Percentiles rank a stretch among this genome's conserved stretches.
phyloP scores from a whole-genome alignment of 257 asterid genomes.

The Verbena officinalis region DNA sequence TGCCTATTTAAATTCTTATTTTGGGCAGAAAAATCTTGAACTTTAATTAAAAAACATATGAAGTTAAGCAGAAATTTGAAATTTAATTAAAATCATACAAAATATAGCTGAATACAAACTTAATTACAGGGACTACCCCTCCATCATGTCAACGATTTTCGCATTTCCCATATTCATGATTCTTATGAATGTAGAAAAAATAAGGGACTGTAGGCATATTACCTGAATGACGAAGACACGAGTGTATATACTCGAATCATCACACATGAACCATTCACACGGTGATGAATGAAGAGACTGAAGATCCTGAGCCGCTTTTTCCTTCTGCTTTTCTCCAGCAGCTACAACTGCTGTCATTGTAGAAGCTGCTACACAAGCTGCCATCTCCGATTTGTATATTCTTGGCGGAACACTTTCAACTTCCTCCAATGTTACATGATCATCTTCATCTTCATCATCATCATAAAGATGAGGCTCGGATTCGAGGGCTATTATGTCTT shows the following conservation, averaged over 20 bases:
- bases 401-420: conserved; percentile 19
- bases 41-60: too few species aligned
- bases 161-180: too few species aligned
- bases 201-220: too few species aligned
- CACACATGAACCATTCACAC: conserved; percentile 90
- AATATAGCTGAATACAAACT: too few species aligned
- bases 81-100: too few species aligned
- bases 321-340: conserved; percentile 71
- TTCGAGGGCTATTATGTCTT: conserved; percentile 38
- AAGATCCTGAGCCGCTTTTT: conserved; percentile 80
- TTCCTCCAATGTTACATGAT: conserved; percentile 18
- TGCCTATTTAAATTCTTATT: too few species aligned
- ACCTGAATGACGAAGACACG: conserved; percentile 87
- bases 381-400: conserved; percentile 58
- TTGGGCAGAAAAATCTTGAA: too few species aligned
- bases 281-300: conserved; percentile 85
- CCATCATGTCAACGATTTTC: too few species aligned
- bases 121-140: too few species aligned
- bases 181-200: too few species aligned
- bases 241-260: conserved; percentile 66
- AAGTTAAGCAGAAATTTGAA: too few species aligned
- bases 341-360: conserved; percentile 90
- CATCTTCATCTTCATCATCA: conserved; percentile 18
- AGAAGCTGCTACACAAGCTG: conserved; percentile 79
- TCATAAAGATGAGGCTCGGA: conserved; percentile 32